phyloP scores from a whole-genome alignment of 768 basidiomycete species.

The Exidia glandulosa region DNA sequence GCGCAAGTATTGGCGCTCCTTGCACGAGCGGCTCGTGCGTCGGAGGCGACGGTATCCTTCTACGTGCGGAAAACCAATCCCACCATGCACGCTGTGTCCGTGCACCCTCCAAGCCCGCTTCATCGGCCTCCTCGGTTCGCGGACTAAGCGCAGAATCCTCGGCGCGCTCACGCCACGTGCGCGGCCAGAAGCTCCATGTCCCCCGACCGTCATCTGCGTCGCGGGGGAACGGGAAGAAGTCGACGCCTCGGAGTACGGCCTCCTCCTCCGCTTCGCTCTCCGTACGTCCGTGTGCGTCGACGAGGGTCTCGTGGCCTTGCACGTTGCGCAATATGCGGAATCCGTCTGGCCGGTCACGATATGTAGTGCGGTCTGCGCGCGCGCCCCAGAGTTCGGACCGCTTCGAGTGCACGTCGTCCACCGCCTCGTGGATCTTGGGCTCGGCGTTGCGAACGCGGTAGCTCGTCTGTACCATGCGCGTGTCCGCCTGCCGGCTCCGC shows the following conservation, averaged over 20 bases:
- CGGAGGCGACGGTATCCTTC: neutral
- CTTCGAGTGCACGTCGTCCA: neutral
- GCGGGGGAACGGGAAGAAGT: neutral
- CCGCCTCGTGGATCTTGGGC: neutral
- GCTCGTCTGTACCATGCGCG: slow-evolving; percentile 42
- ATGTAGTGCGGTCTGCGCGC: neutral
- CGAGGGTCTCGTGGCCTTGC: slow-evolving; percentile 48
- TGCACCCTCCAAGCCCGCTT: neutral
- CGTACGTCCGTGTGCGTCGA: slow-evolving; percentile 59
- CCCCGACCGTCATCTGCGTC: neutral
- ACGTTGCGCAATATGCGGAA: slow-evolving; percentile 15
- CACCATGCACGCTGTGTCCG: neutral
- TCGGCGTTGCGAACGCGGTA: slow-evolving; percentile 30
- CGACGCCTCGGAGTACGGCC: slow-evolving; percentile 20
- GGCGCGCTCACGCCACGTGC: neutral
- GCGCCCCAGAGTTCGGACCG: neutral
- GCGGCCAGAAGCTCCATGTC: neutral
- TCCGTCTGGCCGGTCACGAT: neutral
- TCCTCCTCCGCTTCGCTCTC: slow-evolving; percentile 74
- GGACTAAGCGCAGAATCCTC: neutral
- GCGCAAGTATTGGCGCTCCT: neutral
- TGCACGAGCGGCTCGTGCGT: neutral
- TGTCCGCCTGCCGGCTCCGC: neutral
- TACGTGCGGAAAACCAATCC: neutral
- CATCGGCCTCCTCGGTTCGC: neutral